Base-by-base conservation (phyloP, 352 stramenopile species). In the Aphanomyces astaci region DNA sequence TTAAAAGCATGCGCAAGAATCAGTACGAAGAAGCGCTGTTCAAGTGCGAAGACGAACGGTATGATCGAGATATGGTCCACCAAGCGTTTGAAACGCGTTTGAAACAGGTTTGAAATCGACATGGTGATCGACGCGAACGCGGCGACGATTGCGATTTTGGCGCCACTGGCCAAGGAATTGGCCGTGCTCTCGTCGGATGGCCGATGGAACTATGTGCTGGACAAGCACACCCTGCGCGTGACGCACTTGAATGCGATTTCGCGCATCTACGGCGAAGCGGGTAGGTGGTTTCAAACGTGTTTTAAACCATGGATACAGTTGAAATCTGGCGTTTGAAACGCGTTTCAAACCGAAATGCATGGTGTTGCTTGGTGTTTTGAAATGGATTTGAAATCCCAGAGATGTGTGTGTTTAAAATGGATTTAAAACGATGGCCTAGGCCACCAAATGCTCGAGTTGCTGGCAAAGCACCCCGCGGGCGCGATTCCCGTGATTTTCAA, bases 1-100 rank as follows among this genome's bases (percentile, higher is more conserved):
- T 96, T 71, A 97, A 96, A 78, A 98, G 99, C 73, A 98, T 99
- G 94, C 92, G 97, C 36, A 98, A 98, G 68, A 99, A 99, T 74
- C 91, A 98, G 66, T 98, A 98, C 73, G 98, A 99, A 74, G 97
- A 99, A 74, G 90, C 92, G 5, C 78, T 99, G 0, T 99, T 99
- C 79, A 96, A 98, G 66, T 98, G 90, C 66, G 98, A 99, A 79
- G 98, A 99, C 76, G 97, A 99, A 75, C 88, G 96, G 10, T 55
- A 22, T 15, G 48, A n/a, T n/a, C n/a, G 40, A 54, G 92, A 98
- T 76, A 96, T 98, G 86, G 80, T 92, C 24, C 39, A 48, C 53
- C 13, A 49, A 48, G 28, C 30, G 17, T 48, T 55, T 25, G 15
- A 2, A 3, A 36, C 15, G 30, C 32, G 30, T 39, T 11, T 55